These are phyloP conservation scores for Leccinellum luteum DNA, from an alignment of 768 basidiomycete species.

Conservation along the genomic window DNA sequence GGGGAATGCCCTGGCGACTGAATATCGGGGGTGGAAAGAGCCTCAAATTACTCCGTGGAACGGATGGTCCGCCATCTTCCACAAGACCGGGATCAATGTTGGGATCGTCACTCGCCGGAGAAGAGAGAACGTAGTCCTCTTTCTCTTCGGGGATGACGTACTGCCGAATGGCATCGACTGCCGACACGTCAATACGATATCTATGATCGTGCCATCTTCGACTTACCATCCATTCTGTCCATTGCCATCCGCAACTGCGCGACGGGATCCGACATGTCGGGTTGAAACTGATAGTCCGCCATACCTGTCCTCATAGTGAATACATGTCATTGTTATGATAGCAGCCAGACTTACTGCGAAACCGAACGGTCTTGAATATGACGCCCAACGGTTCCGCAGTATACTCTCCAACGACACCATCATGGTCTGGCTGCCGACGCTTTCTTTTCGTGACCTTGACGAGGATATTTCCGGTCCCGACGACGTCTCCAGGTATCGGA, in stretches of 20 bases:
- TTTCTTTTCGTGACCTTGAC: conserved; percentile 79
- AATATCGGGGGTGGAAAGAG: conserved; percentile 90
- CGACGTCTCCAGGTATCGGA: conserved; percentile 79
- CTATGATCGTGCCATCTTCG: neutral
- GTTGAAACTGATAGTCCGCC: conserved; percentile 91
- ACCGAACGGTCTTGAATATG: conserved; percentile 80
- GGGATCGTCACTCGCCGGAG: conserved; percentile 28
- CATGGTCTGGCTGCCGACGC: conserved; percentile 39
- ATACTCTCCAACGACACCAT: conserved; percentile 59
- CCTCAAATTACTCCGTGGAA: conserved; percentile 56
- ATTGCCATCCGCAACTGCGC: conserved; percentile 68
- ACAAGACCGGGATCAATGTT: conserved; percentile 53
- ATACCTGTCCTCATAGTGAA: conserved; percentile 56
- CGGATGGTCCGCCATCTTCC: conserved; percentile 10
- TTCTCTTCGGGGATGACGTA: conserved; percentile 68
- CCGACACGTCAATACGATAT: neutral
- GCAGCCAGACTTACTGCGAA: conserved; percentile 68
- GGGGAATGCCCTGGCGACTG: conserved; percentile 74
- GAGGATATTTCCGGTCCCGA: conserved; percentile 75
- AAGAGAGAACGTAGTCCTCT: conserved; percentile 54
- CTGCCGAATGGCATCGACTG: conserved; percentile 72
- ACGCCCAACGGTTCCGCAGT: conserved; percentile 70
- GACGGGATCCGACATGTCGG: conserved; percentile 68
- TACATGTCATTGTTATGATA: neutral
- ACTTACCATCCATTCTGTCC: conserved; percentile 78